phyloP scores from a whole-genome alignment of 148 eudicot genomes.

The Salicornia ramosissima region DNA sequence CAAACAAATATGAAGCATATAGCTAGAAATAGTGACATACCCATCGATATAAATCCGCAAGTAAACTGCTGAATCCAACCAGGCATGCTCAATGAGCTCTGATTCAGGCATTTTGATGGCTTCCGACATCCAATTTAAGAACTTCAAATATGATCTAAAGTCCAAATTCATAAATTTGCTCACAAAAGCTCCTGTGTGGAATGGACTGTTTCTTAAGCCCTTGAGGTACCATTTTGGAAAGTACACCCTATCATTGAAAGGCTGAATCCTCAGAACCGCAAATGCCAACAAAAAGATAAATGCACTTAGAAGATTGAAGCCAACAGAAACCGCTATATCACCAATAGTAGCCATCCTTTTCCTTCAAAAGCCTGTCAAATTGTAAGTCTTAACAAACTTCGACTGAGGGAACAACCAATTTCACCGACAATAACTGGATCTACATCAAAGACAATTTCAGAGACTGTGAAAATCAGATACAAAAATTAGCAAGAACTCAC shows the following conservation, averaged over 20 bases:
- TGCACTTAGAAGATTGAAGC: conserved; percentile 64
- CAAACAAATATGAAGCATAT: background rate
- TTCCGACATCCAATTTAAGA: conserved; percentile 94
- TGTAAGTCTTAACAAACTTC: conserved; percentile 9
- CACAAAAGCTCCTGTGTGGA: conserved; percentile 56
- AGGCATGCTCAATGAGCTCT: conserved; percentile 95
- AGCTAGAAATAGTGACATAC: conserved; percentile 36
- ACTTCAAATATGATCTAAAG: conserved; percentile 66
- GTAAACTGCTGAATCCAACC: conserved; percentile 92
- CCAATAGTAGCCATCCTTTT: conserved; percentile 66
- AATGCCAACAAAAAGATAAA: conserved; percentile 74
- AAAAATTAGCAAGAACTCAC: no score
- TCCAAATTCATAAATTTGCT: conserved; percentile 78
- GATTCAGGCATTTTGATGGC: conserved; percentile 89
- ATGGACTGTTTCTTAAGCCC: conserved; percentile 81
- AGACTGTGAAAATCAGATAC: background rate
- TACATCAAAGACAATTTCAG: conserved; percentile 8
- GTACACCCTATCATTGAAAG: conserved; percentile 94
- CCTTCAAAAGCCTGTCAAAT: conserved; percentile 18
- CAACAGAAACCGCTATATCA: conserved; percentile 82
- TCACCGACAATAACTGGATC: conserved; percentile 9
- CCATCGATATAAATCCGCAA: conserved; percentile 86
- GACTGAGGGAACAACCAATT: background rate
- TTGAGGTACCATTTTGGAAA: conserved; percentile 98
- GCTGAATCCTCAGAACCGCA: conserved; percentile 86